These are phyloP conservation scores for Trichosphaerium sp. DNA, from an alignment of 78 protist species.

Conservation along the genomic window DNA sequence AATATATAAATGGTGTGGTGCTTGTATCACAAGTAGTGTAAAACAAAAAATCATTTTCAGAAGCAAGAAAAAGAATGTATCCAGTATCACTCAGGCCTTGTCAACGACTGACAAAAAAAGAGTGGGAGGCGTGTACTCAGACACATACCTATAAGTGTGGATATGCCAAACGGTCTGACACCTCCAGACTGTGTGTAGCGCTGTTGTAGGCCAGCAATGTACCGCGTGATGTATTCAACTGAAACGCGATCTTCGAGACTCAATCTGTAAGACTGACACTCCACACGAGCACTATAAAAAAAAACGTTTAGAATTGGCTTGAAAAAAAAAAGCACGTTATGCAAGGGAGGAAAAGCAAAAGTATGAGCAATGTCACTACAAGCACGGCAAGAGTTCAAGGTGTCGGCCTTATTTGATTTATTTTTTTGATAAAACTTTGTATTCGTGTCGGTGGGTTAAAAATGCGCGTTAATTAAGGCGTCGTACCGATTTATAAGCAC, in stretches of 20 bases:
- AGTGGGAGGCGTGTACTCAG: no score
- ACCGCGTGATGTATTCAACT: conserved; percentile 81
- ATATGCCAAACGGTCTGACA: conserved; percentile 97
- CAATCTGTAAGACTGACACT: conserved; percentile 92
- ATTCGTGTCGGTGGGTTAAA: no score
- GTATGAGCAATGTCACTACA: not conserved
- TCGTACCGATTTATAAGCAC: conserved; percentile 74
- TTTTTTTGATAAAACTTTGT: not conserved
- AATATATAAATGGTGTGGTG: no score
- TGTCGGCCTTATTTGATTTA: not conserved
- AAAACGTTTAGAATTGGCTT: not conserved
- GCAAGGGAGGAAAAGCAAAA: not conserved
- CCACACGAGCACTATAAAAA: conserved; percentile 68
- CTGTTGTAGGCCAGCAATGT: conserved; percentile 88
- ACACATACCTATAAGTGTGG: no score
- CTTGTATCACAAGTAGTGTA: no score
- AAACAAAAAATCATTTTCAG: no score
- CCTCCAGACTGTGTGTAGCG: conserved; percentile 98
- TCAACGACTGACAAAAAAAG: no score
- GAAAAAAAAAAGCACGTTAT: not conserved
- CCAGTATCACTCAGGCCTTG: no score
- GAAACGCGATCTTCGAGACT: conserved; percentile 87
- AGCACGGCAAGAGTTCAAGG: not conserved
- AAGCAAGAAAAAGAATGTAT: no score
- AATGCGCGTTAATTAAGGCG: no score